Evolutionary conservation across 2,329 filamentous ascomycete genomes (phyloP).

Genomic region (Pseudogymnoascus sp.): DNA sequence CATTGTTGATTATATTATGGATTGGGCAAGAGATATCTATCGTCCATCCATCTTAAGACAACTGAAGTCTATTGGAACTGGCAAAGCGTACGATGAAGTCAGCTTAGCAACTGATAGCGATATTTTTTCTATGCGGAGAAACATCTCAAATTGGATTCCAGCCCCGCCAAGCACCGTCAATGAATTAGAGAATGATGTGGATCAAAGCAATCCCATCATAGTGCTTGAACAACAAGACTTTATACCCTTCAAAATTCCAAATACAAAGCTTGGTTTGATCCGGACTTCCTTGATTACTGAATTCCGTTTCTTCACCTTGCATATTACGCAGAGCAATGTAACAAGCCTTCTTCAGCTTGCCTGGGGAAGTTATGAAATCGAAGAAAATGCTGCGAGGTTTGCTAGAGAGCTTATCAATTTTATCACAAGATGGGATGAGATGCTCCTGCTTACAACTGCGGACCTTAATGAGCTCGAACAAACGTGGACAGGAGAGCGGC

Average conservation of each 20-base stretch:
- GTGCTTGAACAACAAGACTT: background rate
- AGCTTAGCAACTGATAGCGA: too few species aligned
- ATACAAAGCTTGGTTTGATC: slow-evolving; percentile 13
- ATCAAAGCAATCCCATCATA: background rate
- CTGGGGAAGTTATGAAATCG: background rate
- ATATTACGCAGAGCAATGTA: slow-evolving; percentile 15
- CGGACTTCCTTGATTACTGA: slow-evolving; percentile 12
- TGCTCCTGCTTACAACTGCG: slow-evolving; percentile 14
- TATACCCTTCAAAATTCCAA: slow-evolving; percentile 11
- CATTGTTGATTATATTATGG: slow-evolving; percentile 27
- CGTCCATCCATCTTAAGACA: slow-evolving; percentile 12
- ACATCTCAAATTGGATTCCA: slow-evolving; percentile 15
- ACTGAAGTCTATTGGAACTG: too few species aligned
- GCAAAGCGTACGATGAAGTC: too few species aligned
- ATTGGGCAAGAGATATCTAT: slow-evolving; percentile 28
- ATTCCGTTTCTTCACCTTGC: slow-evolving; percentile 12
- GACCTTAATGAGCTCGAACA: slow-evolving; percentile 16
- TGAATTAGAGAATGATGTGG: background rate
- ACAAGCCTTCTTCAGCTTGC: slow-evolving; percentile 14
- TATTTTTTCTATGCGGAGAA: slow-evolving; percentile 11
- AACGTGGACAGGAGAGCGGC: slow-evolving; percentile 11
- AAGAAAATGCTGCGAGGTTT: background rate
- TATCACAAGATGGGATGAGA: slow-evolving; percentile 14
- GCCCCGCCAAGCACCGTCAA: slow-evolving; percentile 11
- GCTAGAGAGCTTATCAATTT: slow-evolving; percentile 15